Base-by-base conservation (phyloP, 805 yeast genomes). In the Kuraishia hungarica region DNA sequence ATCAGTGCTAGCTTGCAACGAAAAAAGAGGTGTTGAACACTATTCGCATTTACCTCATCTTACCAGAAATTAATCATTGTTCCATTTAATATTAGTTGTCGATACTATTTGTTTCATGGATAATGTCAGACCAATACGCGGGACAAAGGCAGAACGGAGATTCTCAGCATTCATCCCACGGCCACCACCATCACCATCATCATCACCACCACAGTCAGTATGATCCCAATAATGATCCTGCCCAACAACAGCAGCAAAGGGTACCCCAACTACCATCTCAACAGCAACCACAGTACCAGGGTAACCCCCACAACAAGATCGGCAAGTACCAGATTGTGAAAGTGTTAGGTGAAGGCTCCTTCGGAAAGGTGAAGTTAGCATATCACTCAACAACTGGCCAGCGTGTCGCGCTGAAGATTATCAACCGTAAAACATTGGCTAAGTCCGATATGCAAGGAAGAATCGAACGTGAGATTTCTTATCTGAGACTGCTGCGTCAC, bases 391-490 rank as follows among this genome's bases (percentile, higher is more conserved):
- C 89, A 15, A 92, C 97, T 2, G 96, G 96, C 47, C 96, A 92
- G 64, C 80, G 86, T 59, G 98, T 92, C 22, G 98, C 98, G 1
- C 75, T 92, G 58, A 92, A 92, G 69, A 93, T 92, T 69, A 93
- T 93, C 74, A 89, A 93, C 70, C 78, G 96, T 60, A 90, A 89
- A 70, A 90, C 97, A 0, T 75, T 92, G 67, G 96, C 97, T 51
- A 93, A 93, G 67, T 83, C 91, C 10, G 98, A 92, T 71, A 92
- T 92, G 98, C 97, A 92, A 67, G 97, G 97, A 26, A 78, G 98
- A 59, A 85, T 93, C 28, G 98, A 93, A 75, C 79, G 98, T 62
- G 98, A 93, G 69, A 93, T 93, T 54, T 86, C 96, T 13, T 93
- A 93, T 67, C 75, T 93, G 60, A 76, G 97, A 55, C 76, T 93